These are phyloP conservation scores for Bryum argenteum DNA, from an alignment of 225 moss, liverwort and hornwort species.

Conservation along the genomic window DNA sequence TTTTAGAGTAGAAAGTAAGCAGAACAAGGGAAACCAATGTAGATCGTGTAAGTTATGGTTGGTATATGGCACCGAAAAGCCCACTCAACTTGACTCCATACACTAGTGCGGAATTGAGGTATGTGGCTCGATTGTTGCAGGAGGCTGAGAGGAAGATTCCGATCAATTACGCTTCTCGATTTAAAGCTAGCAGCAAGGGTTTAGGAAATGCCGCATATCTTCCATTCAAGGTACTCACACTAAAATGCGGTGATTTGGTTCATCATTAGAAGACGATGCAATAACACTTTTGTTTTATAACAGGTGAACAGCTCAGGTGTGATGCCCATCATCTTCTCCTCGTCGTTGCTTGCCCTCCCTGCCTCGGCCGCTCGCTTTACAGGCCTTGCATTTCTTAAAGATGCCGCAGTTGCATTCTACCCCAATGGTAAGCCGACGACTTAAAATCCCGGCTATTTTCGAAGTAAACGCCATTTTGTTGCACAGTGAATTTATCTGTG, in stretches of 20 bases:
- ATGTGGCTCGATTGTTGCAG: background rate
- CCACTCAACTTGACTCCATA: no score
- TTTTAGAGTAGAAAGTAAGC: no score
- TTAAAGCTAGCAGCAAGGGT: slow-evolving; percentile 81
- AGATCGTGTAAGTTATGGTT: no score
- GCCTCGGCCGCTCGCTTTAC: slow-evolving; percentile 88
- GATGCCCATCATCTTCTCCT: slow-evolving; percentile 99
- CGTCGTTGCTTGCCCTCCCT: slow-evolving; percentile 89
- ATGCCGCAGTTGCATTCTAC: slow-evolving; percentile 41
- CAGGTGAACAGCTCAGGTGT: slow-evolving; percentile 99
- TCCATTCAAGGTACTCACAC: slow-evolving; percentile 75
- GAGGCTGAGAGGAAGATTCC: slow-evolving; percentile 82
- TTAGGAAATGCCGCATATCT: slow-evolving; percentile 94
- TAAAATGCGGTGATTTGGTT: background rate
- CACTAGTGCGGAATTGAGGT: no score
- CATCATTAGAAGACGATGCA: background rate
- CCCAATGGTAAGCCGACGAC: no score
- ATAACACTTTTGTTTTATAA: background rate
- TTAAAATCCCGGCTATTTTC: background rate
- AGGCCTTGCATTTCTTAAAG: slow-evolving; percentile 76
- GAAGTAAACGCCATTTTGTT: background rate
- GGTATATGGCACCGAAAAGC: no score
- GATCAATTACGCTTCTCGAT: slow-evolving; percentile 93
- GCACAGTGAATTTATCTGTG: background rate
- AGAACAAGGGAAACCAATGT: no score